Percentiles rank a stretch among this genome's conserved stretches.
These are phyloP conservation scores for Magnaporthiopsis incrustans DNA, from an alignment of 2,329 filamentous ascomycete genomes.

Conservation along the genomic window DNA sequence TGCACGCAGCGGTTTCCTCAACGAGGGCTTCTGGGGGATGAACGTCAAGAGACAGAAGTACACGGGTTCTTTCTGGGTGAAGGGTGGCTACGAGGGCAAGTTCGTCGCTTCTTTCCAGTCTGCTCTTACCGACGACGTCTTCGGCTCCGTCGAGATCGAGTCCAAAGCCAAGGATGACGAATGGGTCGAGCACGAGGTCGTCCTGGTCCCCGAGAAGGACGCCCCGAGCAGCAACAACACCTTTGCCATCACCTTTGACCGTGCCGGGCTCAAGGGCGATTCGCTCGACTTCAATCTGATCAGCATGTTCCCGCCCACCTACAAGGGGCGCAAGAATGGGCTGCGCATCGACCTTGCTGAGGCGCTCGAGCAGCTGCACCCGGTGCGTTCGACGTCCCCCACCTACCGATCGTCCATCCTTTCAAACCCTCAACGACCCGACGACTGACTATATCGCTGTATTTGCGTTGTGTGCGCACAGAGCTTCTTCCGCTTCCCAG, in stretches of 20 bases:
- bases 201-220: slow-evolving; percentile 32
- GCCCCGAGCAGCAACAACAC: slow-evolving; percentile 49
- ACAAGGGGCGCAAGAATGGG: slow-evolving; percentile 50
- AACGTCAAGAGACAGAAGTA: slow-evolving; percentile 39
- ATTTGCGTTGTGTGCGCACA: neutral
- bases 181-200: slow-evolving; percentile 44
- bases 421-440: neutral
- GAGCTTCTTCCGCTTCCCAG: slow-evolving; percentile 56
- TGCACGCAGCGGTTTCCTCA: slow-evolving; percentile 33
- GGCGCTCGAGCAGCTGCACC: slow-evolving; percentile 17
- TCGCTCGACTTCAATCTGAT: slow-evolving; percentile 40
- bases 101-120: slow-evolving; percentile 41
- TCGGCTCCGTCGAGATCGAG: slow-evolving; percentile 37
- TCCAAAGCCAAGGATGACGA: slow-evolving; percentile 30
- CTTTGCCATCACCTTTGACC: slow-evolving; percentile 45
- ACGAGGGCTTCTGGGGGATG: slow-evolving; percentile 52
- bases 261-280: slow-evolving; percentile 14
- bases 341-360: slow-evolving; percentile 47
- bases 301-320: slow-evolving; percentile 53
- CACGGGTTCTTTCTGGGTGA: slow-evolving; percentile 45
- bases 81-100: slow-evolving; percentile 36
- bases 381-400: slow-evolving; percentile 11
- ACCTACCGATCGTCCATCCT: no score
- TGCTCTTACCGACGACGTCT: slow-evolving; percentile 33
- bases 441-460: neutral